Percentiles rank a stretch among this genome's conserved stretches.
Conservation (phyloP, 169 alveolate genomes). For the Prorocentrum cordatum region DNA sequence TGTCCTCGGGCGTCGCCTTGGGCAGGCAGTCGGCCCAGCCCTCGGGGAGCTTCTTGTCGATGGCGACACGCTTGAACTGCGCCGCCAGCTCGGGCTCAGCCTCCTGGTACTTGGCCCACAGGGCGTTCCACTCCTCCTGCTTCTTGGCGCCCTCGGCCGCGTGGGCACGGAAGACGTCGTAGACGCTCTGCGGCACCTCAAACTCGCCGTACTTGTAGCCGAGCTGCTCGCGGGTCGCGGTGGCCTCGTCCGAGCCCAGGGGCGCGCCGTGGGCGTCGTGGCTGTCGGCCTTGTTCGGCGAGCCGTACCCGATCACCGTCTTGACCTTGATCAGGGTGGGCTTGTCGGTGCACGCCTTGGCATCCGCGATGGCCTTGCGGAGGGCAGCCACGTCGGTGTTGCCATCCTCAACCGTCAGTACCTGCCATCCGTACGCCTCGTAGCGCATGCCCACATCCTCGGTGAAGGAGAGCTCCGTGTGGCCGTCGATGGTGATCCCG, state of each 20-base stretch:
- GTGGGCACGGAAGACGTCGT: slow-evolving; percentile 18
- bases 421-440: slow-evolving; percentile 21
- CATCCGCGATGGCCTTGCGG: slow-evolving; percentile 73
- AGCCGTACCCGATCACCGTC: slow-evolving; percentile 77
- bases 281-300: slow-evolving; percentile 75
- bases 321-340: slow-evolving; percentile 77
- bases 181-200: slow-evolving; percentile 75
- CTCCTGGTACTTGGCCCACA: background rate
- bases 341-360: slow-evolving; percentile 75
- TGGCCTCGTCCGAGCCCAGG: slow-evolving; percentile 77
- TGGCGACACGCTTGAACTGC: slow-evolving; percentile 10
- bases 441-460: slow-evolving; percentile 69
- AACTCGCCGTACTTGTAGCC: slow-evolving; percentile 76
- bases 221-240: slow-evolving; percentile 71
- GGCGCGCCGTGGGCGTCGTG: slow-evolving; percentile 81
- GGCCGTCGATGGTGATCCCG: slow-evolving; percentile 78
- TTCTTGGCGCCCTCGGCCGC: background rate
- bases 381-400: slow-evolving; percentile 53
- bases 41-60: background rate
- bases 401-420: slow-evolving; percentile 17
- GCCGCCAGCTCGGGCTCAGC: slow-evolving; percentile 22
- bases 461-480: slow-evolving; percentile 76
- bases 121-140: background rate
- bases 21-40: background rate
- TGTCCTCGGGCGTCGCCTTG: too few species aligned